Evolutionary conservation across 2,329 filamentous ascomycete genomes (phyloP).

Genomic region (Bisporella sp.): DNA sequence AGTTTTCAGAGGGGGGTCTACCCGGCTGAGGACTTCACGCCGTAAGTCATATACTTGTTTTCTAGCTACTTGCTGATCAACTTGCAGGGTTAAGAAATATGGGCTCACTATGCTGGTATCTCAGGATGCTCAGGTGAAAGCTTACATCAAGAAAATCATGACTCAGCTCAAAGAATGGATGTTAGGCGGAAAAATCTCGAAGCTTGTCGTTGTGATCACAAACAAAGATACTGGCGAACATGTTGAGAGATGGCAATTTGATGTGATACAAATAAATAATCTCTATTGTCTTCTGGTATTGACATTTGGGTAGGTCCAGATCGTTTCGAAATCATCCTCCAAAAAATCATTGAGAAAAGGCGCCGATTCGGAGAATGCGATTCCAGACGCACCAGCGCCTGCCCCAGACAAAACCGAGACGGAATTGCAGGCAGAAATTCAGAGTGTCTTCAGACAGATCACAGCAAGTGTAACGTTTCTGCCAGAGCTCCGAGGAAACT

Average conservation of each 20-base stretch:
- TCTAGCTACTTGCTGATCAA: not conserved
- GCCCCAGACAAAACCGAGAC: constrained; percentile 73
- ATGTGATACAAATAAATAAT: constrained; percentile 43
- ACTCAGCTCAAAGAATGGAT: constrained; percentile 97
- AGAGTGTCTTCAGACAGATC: constrained; percentile 95
- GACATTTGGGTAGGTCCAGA: constrained; percentile 40
- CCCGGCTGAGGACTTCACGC: constrained; percentile 92
- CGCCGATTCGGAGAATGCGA: constrained; percentile 64
- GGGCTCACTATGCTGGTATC: constrained; percentile 81
- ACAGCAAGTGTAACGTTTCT: constrained; percentile 96
- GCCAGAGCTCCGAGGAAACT: constrained; percentile 87
- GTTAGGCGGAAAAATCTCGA: constrained; percentile 92
- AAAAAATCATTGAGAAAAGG: constrained; percentile 41
- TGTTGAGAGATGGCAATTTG: constrained; percentile 96
- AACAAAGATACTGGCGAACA: constrained; percentile 96
- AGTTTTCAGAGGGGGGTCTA: constrained; percentile 84
- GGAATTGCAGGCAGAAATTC: constrained; percentile 93
- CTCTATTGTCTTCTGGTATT: too few relatives aligned
- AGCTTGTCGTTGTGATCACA: constrained; percentile 93
- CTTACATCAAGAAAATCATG: constrained; percentile 99
- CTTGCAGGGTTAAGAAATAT: constrained; percentile 87
- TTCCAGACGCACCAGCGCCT: constrained; percentile 30
- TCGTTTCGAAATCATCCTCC: constrained; percentile 41
- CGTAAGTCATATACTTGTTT: constrained; percentile 47
- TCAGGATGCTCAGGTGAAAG: constrained; percentile 94